These are phyloP conservation scores for Inga laurina DNA, from an alignment of 306 rosid genomes.

Conservation along the genomic window DNA sequence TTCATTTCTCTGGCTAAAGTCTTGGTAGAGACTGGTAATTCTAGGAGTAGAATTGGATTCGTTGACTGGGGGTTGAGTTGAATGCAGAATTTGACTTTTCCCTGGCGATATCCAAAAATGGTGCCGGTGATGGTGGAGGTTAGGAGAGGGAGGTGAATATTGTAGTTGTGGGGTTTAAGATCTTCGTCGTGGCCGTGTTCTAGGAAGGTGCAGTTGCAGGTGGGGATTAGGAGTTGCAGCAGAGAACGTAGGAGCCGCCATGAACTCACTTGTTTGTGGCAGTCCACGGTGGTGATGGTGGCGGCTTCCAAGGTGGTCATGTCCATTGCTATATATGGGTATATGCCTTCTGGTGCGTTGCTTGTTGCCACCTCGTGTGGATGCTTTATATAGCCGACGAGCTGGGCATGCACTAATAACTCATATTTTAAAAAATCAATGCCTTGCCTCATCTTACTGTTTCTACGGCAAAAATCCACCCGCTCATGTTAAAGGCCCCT, in stretches of 20 bases:
- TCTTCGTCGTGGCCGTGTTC: constrained; percentile 13
- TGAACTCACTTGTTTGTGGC: constrained; percentile 92
- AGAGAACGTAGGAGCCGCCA: constrained; percentile 89
- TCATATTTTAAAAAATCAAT: neutral
- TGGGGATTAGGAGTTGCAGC: constrained; percentile 69
- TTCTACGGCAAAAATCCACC: neutral
- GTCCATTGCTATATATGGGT: neutral
- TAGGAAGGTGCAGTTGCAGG: constrained; percentile 57
- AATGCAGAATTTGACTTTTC: constrained; percentile 71
- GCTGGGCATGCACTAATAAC: neutral
- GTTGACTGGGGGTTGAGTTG: constrained; percentile 51
- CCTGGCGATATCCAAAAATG: constrained; percentile 67
- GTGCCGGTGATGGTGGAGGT: constrained; percentile 53
- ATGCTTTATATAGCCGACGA: neutral
- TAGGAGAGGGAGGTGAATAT: neutral
- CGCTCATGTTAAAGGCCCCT: neutral
- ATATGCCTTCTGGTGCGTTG: neutral
- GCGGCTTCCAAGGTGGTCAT: neutral
- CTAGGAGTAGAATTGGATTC: constrained; percentile 66
- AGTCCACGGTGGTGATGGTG: constrained; percentile 65
- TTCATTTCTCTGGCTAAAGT: constrained; percentile 82
- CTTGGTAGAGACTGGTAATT: constrained; percentile 64
- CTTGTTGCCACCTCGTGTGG: neutral
- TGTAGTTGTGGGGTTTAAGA: neutral
- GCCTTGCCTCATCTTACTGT: neutral